Base-by-base conservation (phyloP, 139 green algal genomes). In the Micractinium sp. region DNA sequence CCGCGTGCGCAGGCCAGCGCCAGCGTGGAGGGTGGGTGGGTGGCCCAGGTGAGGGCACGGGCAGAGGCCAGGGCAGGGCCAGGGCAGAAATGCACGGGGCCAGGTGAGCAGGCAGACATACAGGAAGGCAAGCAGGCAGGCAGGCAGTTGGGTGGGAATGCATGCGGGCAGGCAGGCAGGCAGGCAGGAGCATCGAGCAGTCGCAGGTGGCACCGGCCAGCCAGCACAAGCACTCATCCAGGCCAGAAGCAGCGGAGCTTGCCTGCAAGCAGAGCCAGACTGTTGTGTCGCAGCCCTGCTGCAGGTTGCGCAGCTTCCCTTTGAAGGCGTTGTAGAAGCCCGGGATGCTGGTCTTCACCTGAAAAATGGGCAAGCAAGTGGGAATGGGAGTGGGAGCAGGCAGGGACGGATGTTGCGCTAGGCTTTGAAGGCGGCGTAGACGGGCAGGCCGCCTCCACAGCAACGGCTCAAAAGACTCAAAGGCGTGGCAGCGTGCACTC, bases 211-310 rank as follows among this genome's bases (percentile, higher is more conserved):
- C 39, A n/a, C 14, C 36, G 78, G 16, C 39, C 22, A 14, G 66
- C 39, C 31, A 75, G n/a, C 38, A 61, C 36, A 61, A 38, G 13
- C 31, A 38, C 20, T 18, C 5, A 63, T 3, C 5, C 38, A 63
- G 39, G 29, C 27, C 74, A 80, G 74, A 36, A 20, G 76, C 76
- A 31, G 22, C 22, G 15, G 7, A 53, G 22, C 74, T 22, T 66
- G 93, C 94, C 92, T 93, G 81, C 38, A 96, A 66, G 29, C 89
- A 91, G 66, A 97, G 91, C 90, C 91, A 97, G 60, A 94, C 78
- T 31, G 94, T 93, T 22, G 94, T 96, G 93, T 97, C 95, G 23
- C 82, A 90, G 29, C 95, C 95, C 89, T 96, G 88, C 31, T 71
- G 33, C 47, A 92, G 69, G 18, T 86, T 90, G 29, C 95, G 79